phyloP scores from a whole-genome alignment of 805 yeast genomes.

The Nakazawaea molendinolei region DNA sequence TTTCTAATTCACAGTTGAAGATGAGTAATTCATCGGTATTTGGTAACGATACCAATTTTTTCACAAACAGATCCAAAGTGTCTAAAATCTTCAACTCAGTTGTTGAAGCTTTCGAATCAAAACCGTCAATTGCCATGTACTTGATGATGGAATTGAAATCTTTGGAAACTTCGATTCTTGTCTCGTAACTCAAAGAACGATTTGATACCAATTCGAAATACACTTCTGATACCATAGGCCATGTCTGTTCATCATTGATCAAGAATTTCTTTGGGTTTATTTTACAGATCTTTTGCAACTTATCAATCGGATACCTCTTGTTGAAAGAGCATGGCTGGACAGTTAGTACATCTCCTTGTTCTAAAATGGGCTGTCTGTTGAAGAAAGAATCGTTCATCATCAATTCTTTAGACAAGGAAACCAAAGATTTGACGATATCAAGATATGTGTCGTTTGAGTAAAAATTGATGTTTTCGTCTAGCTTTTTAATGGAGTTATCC shows the following conservation, averaged over 20 bases:
- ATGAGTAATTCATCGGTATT: conserved; percentile 35
- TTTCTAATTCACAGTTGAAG: conserved; percentile 58
- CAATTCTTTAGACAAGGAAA: conserved; percentile 31
- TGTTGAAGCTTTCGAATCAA: conserved; percentile 15
- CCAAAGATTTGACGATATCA: conserved; percentile 40
- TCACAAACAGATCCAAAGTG: conserved; percentile 40
- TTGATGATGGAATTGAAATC: conserved; percentile 47
- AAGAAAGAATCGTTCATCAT: conserved; percentile 3
- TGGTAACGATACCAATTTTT: conserved; percentile 30
- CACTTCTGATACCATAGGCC: conserved; percentile 42
- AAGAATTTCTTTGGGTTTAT: conserved; percentile 48
- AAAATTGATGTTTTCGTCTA: conserved; percentile 54
- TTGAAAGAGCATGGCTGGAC: conserved; percentile 44
- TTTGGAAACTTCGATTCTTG: conserved; percentile 42
- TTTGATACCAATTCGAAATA: conserved; percentile 39
- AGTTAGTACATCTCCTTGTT: conserved; percentile 12
- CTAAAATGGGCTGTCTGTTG: conserved; percentile 4
- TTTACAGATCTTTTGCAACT: conserved; percentile 44
- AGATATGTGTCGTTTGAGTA: conserved; percentile 46
- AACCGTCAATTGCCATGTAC: conserved; percentile 33
- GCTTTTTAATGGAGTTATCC: conserved; percentile 48
- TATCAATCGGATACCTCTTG: conserved; percentile 45
- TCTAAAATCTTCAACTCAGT: conserved; percentile 43
- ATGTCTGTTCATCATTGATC: conserved; percentile 28
- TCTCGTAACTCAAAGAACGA: conserved; percentile 33